Conservation (phyloP, 768 basidiomycete genomes). For the Trametes cinnabarina region DNA sequence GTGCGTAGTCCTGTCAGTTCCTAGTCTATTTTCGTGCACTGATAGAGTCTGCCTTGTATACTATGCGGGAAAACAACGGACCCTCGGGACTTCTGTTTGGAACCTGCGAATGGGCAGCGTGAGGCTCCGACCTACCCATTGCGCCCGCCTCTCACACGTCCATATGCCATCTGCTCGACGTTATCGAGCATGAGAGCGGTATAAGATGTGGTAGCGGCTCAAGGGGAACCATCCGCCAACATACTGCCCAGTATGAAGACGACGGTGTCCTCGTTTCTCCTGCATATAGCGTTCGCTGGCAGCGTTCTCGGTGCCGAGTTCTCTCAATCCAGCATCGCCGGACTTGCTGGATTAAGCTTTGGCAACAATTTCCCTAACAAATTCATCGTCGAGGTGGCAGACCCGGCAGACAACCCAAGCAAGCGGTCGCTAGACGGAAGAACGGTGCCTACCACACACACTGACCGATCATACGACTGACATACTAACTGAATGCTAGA, state of each 20-base stretch:
- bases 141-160: slow-evolving; percentile 9
- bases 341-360: slow-evolving; percentile 4
- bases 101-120: background rate
- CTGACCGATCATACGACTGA: too few relatives aligned
- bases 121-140: background rate
- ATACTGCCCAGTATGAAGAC: slow-evolving; percentile 3
- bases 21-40: background rate
- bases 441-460: slow-evolving; percentile 8
- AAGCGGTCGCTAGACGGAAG: slow-evolving; percentile 25
- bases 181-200: background rate
- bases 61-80: slow-evolving; percentile 3
- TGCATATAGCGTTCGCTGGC: background rate
- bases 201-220: background rate
- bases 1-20: background rate
- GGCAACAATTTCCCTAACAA: slow-evolving; percentile 36
- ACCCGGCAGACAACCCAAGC: slow-evolving; percentile 24
- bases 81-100: background rate
- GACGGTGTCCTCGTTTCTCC: slow-evolving; percentile 4
- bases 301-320: slow-evolving; percentile 10
- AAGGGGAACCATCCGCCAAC: background rate
- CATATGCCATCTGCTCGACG: background rate
- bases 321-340: slow-evolving; percentile 18
- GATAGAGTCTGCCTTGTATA: background rate
- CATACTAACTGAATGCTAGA: too few relatives aligned
- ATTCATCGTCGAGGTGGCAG: slow-evolving; percentile 44